Evolutionary conservation across 441 rosid genomes (phyloP).

Genomic region (Biscutella laevigata): DNA sequence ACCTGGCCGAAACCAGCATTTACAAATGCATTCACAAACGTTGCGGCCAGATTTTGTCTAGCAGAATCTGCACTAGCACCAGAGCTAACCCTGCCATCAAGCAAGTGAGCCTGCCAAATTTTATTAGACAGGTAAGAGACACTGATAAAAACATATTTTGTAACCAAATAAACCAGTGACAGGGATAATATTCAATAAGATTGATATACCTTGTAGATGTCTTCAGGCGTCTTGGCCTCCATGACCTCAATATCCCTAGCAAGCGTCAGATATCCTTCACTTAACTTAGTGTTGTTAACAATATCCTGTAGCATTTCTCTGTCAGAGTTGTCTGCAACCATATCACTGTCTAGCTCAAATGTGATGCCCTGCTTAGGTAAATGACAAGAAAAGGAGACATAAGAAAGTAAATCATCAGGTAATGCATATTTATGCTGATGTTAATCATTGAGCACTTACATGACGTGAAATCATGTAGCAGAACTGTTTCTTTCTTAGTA

Average conservation of each 20-base stretch:
- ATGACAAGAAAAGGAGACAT: background rate
- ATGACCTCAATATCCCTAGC: constrained; percentile 98
- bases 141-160: background rate
- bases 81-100: constrained; percentile 85
- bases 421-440: background rate
- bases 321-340: constrained; percentile 51
- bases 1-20: constrained; percentile 99
- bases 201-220: constrained; percentile 72
- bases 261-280: constrained; percentile 89
- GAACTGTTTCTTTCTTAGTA: constrained; percentile 68
- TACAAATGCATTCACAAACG: constrained; percentile 93
- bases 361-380: constrained; percentile 51
- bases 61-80: constrained; percentile 87
- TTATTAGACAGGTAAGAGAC: constrained; percentile 3
- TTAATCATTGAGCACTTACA: constrained; percentile 37
- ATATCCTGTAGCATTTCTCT: constrained; percentile 72
- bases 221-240: constrained; percentile 98
- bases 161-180: background rate
- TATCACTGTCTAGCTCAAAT: constrained; percentile 64
- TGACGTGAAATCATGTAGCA: constrained; percentile 85
- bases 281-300: constrained; percentile 60
- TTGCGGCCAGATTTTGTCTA: constrained; percentile 87
- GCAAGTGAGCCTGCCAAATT: constrained; percentile 73
- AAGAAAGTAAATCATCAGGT: background rate
- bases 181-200: background rate